Percentiles rank a stretch among this genome's conserved stretches.
These are phyloP conservation scores for Castanea sativa DNA, from an alignment of 306 rosid genomes.

Conservation along the genomic window DNA sequence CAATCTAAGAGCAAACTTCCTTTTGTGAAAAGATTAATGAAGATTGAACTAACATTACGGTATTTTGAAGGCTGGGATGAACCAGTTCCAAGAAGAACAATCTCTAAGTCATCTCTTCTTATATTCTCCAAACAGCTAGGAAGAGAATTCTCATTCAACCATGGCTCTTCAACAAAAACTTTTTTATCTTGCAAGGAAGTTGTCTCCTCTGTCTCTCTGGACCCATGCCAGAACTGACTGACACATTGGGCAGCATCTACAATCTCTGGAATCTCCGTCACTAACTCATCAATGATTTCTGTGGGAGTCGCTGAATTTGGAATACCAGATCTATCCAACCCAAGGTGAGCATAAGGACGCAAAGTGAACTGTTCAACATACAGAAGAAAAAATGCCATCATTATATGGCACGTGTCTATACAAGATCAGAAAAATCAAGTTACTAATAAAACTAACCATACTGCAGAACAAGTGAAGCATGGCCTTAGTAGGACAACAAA, in stretches of 20 bases:
- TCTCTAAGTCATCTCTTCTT: slow-evolving; percentile 91
- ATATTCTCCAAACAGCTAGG: slow-evolving; percentile 79
- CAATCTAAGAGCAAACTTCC: slow-evolving; percentile 90
- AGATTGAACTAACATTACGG: slow-evolving; percentile 83
- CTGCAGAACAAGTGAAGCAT: background rate
- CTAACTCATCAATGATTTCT: slow-evolving; percentile 62
- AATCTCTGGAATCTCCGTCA: slow-evolving; percentile 74
- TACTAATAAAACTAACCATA: background rate
- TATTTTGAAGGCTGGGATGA: slow-evolving; percentile 98
- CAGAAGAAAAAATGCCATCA: background rate
- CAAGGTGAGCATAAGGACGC: slow-evolving; percentile 75
- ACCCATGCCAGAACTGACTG: slow-evolving; percentile 54
- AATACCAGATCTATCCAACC: slow-evolving; percentile 76
- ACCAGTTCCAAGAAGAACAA: slow-evolving; percentile 93
- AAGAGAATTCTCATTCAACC: slow-evolving; percentile 52
- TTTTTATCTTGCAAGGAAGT: slow-evolving; percentile 26
- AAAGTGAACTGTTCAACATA: slow-evolving; percentile 66
- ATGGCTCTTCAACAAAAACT: slow-evolving; percentile 72
- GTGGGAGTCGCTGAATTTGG: slow-evolving; percentile 47
- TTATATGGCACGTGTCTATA: background rate
- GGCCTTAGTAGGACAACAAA: background rate
- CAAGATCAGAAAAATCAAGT: background rate
- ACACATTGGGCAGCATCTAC: slow-evolving; percentile 67
- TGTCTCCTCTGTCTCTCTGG: slow-evolving; percentile 36
- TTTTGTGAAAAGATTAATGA: slow-evolving; percentile 75